Evolutionary conservation across 2,329 filamentous ascomycete genomes (phyloP), one percentile per base, ranked within the genome.

Genomic region (Pleomassaria siparia): DNA sequence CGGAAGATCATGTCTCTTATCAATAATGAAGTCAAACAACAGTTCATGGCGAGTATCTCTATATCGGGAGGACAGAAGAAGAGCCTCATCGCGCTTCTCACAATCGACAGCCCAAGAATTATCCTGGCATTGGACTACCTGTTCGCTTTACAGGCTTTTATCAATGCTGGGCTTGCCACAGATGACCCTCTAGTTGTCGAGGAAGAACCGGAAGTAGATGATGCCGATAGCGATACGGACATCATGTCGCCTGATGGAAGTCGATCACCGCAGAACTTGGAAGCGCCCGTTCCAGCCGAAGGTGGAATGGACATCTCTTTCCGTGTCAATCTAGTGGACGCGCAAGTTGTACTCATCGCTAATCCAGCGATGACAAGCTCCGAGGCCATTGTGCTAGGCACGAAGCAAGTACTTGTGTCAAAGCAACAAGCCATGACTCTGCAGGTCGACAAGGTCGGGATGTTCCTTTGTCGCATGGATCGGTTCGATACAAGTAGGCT

Each of bases 381-480:
- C 0, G 95, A 99, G 67, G 94, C 94, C 2, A 95, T 99, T 59
- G 95, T 99, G 0, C 78, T 99, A 20, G 89, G 91, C 40, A 95
- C 91, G 2, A 95, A 96, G 67, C 91, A 99, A 68, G 84, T 97
- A 11, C 79, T 97, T 2, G 80, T 97, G 10, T 95, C 92, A 2
- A 88, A 95, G 61, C 95, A 99, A 69, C 90, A 97, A 74, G 89
- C 92, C 8, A 81, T 95, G 58, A 96, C 94, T 1, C 81, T 99
- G 64, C 92, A 99, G 65, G 84, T 99, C 2, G 91, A 90, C 7
- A 86, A 97, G 64, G 83, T 97, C 44, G 94, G 94, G 59, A 99
- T 99, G 94, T 99, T 96, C 69, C 73, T 99, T 25, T 99, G 95
- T 66, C 88, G 94, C 11, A 99, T 99, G 94, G 95, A 99, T 70